These are phyloP conservation scores for Rhizoclosmatium globosum DNA, from an alignment of 192 early-diverging fungal species.

Conservation along the genomic window DNA sequence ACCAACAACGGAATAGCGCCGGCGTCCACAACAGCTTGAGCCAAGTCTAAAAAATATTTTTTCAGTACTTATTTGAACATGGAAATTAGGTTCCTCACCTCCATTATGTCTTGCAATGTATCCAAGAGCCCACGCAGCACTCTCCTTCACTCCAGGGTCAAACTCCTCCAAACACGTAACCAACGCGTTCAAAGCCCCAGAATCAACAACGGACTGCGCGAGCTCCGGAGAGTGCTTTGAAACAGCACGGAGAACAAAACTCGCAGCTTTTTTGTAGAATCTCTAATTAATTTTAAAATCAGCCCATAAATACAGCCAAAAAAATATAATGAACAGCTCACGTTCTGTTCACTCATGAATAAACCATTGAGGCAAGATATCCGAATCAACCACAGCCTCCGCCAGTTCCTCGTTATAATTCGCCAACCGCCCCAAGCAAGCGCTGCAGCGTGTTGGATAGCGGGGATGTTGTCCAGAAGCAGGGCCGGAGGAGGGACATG, in stretches of 20 bases:
- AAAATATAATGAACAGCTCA: constrained; percentile 23
- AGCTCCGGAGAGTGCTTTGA: constrained; percentile 65
- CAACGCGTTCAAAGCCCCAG: constrained; percentile 61
- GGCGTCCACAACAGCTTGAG: constrained; percentile 66
- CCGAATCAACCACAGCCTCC: constrained; percentile 61
- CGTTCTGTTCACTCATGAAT: constrained; percentile 60
- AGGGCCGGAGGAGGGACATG: constrained; percentile 62
- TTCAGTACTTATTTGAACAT: constrained; percentile 11
- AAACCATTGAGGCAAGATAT: constrained; percentile 64
- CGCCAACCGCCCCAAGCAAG: constrained; percentile 64
- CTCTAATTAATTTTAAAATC: constrained; percentile 42
- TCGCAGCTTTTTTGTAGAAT: constrained; percentile 68
- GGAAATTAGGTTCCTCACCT: constrained; percentile 38
- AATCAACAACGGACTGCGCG: constrained; percentile 61
- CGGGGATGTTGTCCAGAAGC: constrained; percentile 60
- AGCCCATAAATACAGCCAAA: not conserved
- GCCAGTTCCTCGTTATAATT: constrained; percentile 67
- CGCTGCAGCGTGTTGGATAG: constrained; percentile 69
- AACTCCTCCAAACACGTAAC: constrained; percentile 68
- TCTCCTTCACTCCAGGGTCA: constrained; percentile 68
- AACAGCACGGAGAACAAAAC: constrained; percentile 65
- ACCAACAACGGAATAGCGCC: constrained; percentile 64
- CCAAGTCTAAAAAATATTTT: constrained; percentile 50
- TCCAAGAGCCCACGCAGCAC: constrained; percentile 67
- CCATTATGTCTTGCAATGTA: constrained; percentile 68